Percentiles rank a stretch among this genome's conserved stretches.
Conservation (phyloP, 805 yeast genomes). For the Ogataea corticis region DNA sequence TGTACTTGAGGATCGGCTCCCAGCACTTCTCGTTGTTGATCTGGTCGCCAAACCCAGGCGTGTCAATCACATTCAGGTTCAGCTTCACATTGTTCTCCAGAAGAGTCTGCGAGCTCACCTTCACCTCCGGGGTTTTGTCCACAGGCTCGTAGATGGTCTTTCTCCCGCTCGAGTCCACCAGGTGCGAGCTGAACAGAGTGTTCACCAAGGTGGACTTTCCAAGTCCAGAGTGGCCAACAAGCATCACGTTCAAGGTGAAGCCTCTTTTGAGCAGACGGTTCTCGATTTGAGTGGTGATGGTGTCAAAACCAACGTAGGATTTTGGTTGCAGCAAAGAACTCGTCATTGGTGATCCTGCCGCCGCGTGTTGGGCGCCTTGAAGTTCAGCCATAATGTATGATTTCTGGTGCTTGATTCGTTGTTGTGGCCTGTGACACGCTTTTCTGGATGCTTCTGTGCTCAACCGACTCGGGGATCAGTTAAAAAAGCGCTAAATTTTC, state of each 20-base stretch:
- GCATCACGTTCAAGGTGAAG: conserved; percentile 91
- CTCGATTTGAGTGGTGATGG: conserved; percentile 94
- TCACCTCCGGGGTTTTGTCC: conserved; percentile 84
- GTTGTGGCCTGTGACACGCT: background rate
- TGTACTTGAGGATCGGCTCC: conserved; percentile 93
- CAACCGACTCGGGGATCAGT: background rate
- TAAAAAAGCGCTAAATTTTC: background rate
- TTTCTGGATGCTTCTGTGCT: background rate
- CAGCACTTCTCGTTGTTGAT: conserved; percentile 93
- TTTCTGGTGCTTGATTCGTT: background rate
- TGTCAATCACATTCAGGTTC: conserved; percentile 86
- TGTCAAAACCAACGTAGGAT: conserved; percentile 92
- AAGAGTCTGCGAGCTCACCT: conserved; percentile 65
- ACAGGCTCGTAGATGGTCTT: conserved; percentile 66
- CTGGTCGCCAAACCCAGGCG: conserved; percentile 98
- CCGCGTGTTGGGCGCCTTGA: conserved; percentile 9
- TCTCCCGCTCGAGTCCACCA: conserved; percentile 75
- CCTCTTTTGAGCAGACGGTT: conserved; percentile 89
- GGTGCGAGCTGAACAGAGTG: conserved; percentile 82
- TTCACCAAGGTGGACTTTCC: conserved; percentile 93
- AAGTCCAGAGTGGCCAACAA: conserved; percentile 90
- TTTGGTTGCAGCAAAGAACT: conserved; percentile 49
- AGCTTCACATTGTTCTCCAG: conserved; percentile 86
- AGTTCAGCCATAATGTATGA: conserved; percentile 10
- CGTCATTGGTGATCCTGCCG: conserved; percentile 2